Evolutionary conservation across 352 stramenopile genomes (phyloP).

Genomic region (Phytophthora palmivora): DNA sequence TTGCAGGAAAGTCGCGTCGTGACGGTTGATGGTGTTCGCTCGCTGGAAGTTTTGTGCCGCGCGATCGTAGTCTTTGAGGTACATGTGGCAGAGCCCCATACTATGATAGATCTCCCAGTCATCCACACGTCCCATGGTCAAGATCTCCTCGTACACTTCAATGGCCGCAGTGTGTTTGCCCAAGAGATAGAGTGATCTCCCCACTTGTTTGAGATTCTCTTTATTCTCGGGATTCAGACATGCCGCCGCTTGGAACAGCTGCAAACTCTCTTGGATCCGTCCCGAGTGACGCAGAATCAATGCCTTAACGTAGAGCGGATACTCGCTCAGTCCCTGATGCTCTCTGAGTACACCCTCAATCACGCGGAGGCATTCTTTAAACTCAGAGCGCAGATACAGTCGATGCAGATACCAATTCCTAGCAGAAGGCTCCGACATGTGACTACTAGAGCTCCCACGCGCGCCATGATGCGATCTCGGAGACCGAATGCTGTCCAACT

Average conservation of each 20-base stretch:
- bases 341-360: constrained; percentile 90
- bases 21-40: constrained; percentile 92
- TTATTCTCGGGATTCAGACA: constrained; percentile 93
- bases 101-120: constrained; percentile 95
- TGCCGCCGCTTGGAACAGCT: constrained; percentile 92
- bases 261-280: constrained; percentile 90
- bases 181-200: constrained; percentile 79
- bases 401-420: constrained; percentile 89
- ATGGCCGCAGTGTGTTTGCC: constrained; percentile 92
- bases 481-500: constrained; percentile 63
- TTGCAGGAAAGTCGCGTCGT: constrained; percentile 93
- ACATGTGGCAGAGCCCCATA: constrained; percentile 92
- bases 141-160: constrained; percentile 92
- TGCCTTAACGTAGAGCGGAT: constrained; percentile 93
- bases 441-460: constrained; percentile 17
- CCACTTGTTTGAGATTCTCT: constrained; percentile 93
- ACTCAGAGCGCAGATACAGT: constrained; percentile 87
- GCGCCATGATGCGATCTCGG: constrained; percentile 50
- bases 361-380: constrained; percentile 88
- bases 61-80: constrained; percentile 91
- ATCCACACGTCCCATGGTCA: constrained; percentile 78
- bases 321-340: constrained; percentile 91
- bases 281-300: constrained; percentile 91
- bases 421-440: constrained; percentile 53
- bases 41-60: constrained; percentile 90